A percentile compares a stretch with the other conserved stretches of the same genome.
Evolutionary conservation across 306 rosid species (phyloP).

Genomic region (Cicer cuneatum): DNA sequence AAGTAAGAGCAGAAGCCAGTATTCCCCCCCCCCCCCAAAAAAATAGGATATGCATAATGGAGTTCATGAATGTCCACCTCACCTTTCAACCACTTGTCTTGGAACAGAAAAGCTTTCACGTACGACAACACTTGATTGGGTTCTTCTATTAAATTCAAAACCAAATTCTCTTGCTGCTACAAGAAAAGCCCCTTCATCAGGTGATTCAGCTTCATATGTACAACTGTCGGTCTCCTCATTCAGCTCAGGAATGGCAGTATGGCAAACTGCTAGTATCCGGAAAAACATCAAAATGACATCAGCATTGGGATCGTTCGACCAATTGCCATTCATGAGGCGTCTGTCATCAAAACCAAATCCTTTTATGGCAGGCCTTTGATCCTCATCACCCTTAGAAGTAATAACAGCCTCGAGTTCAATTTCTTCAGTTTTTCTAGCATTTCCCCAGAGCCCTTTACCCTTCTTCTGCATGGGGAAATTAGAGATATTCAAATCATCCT

Average conservation of each 20-base stretch:
- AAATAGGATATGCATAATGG: slow-evolving; percentile 23
- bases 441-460: slow-evolving; percentile 45
- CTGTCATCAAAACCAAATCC: slow-evolving; percentile 87
- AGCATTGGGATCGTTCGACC: slow-evolving; percentile 73
- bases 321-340: slow-evolving; percentile 83
- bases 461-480: slow-evolving; percentile 53
- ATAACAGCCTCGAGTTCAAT: slow-evolving; percentile 72
- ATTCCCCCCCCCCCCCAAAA: not conserved
- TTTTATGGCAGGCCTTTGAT: slow-evolving; percentile 65
- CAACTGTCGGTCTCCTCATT: slow-evolving; percentile 71
- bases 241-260: slow-evolving; percentile 92
- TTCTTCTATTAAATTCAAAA: slow-evolving; percentile 86
- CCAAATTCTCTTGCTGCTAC: slow-evolving; percentile 97
- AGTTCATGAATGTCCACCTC: slow-evolving; percentile 40
- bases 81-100: slow-evolving; percentile 76
- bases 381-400: slow-evolving; percentile 56
- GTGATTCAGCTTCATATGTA: slow-evolving; percentile 98
- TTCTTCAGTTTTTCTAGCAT: slow-evolving; percentile 55
- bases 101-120: slow-evolving; percentile 66
- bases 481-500: slow-evolving; percentile 62
- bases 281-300: slow-evolving; percentile 69
- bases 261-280: slow-evolving; percentile 90
- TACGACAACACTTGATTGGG: slow-evolving; percentile 74
- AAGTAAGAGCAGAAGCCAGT: slow-evolving; percentile 29
- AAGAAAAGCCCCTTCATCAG: slow-evolving; percentile 98